Base-by-base conservation (phyloP, 148 eudicot genomes). In the Rhododendron molle region DNA sequence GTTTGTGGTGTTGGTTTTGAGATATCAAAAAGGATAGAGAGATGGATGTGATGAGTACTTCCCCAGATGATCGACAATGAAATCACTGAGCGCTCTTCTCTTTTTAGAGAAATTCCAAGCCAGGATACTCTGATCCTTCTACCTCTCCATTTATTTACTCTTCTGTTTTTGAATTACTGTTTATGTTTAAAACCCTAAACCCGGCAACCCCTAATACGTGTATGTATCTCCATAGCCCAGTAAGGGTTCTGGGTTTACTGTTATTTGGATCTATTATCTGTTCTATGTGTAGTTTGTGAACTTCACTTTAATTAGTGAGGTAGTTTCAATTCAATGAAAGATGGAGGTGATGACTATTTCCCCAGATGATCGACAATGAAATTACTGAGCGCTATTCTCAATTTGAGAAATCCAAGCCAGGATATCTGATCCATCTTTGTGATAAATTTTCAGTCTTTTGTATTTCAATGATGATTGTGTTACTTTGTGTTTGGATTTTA, bases 1-100 rank as follows among this genome's bases (percentile, higher is more conserved):
- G 60, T 2, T 56, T 81, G 15, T 40, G 11, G 80, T 44, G 47
- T 77, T 23, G 2, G 0, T 43, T 21, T 77, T 77, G 52, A 12
- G 13, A 77, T 0, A 3, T 21, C 28, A 15, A 15, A 12, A 18
- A 11, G 16, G 12, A 23, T 9, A 40, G 49, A 40, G 23, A 38
- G 46, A 76, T 38, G 86, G 86, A 84, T 40, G 83, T 23, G 87
- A 85, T 85, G 87, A 85, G 47, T 49, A 85, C 80, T 85, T 85
- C 87, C 87, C 87, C 87, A 85, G 87, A 85, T 85, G 87, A 85
- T 85, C 87, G 87, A 85, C 54, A 56, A 18, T 85, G 87, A 85
- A 85, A 85, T 85, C 47, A 85, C 78, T 49, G 87, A 85, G 87
- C 87, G 87, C 83, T 80, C 20, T 85, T 85, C 65, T 81, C 65